phyloP scores from a whole-genome alignment of 306 rosid species.

The Sindora glabra region DNA sequence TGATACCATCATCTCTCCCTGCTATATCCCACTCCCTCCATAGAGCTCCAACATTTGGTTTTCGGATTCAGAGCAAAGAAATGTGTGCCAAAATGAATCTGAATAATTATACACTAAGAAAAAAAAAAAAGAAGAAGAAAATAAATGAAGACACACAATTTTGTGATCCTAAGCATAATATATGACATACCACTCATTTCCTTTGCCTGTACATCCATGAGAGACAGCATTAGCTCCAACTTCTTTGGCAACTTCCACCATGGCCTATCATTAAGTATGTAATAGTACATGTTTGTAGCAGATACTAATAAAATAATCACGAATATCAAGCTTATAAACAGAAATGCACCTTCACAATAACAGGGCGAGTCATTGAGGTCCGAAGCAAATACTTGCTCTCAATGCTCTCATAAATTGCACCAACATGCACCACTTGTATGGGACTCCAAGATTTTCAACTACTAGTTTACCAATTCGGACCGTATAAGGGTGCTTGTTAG shows the following conservation, averaged over 20 bases:
- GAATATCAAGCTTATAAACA: not conserved
- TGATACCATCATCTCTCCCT: conserved; percentile 95
- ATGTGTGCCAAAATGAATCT: conserved; percentile 94
- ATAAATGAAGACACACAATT: not conserved
- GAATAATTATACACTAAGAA: not conserved
- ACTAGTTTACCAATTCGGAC: no score
- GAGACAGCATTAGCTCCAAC: conserved; percentile 98
- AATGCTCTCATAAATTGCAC: conserved; percentile 92
- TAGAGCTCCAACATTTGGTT: conserved; percentile 87
- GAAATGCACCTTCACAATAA: conserved; percentile 51
- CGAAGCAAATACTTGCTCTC: conserved; percentile 90
- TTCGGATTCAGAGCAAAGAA: conserved; percentile 90
- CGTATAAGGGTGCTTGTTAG: no score
- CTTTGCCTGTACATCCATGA: conserved; percentile 98
- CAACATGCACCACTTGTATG: conserved; percentile 36
- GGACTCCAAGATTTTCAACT: no score
- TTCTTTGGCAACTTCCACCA: conserved; percentile 90
- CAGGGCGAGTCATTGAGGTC: conserved; percentile 99
- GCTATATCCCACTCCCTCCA: conserved; percentile 95
- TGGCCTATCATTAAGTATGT: conserved; percentile 47
- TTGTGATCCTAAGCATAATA: not conserved
- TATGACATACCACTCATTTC: conserved; percentile 81
- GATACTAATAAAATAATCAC: not conserved
- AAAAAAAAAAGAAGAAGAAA: conserved; percentile 16
- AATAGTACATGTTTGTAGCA: not conserved